Evolutionary conservation across 768 basidiomycete species (phyloP).

Genomic region (Termitomyces sp.): DNA sequence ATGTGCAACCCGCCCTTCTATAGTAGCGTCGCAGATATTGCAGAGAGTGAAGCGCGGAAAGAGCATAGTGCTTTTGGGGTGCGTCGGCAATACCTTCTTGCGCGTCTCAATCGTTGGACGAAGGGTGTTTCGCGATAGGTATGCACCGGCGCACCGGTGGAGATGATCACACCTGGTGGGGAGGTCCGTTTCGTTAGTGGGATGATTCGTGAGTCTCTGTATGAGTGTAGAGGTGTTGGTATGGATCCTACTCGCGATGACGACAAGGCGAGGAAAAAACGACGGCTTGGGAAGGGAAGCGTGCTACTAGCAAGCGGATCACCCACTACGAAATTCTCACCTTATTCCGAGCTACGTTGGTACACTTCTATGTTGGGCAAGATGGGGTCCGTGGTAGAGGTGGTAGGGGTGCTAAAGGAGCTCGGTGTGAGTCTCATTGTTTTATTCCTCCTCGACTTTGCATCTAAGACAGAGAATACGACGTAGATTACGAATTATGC

Average conservation of each 20-base stretch:
- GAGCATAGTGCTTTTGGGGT: constrained; percentile 67
- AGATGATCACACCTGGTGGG: constrained; percentile 89
- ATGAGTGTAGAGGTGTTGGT: background rate
- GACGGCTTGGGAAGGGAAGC: background rate
- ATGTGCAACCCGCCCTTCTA: constrained; percentile 99
- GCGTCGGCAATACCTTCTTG: constrained; percentile 15
- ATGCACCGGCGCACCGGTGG: constrained; percentile 81
- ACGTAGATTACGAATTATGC: constrained; percentile 82
- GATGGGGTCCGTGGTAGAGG: constrained; percentile 59
- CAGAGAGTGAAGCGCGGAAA: constrained; percentile 55
- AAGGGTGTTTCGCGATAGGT: constrained; percentile 36
- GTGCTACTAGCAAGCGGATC: no score
- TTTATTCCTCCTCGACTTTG: background rate
- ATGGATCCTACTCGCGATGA: background rate
- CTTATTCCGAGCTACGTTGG: constrained; percentile 49
- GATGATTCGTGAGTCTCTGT: constrained; percentile 75
- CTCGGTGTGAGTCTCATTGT: constrained; percentile 24
- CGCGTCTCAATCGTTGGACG: background rate
- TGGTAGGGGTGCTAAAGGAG: constrained; percentile 52
- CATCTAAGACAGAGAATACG: background rate
- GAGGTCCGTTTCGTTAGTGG: constrained; percentile 71
- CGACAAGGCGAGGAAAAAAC: background rate
- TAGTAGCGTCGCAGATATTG: constrained; percentile 63
- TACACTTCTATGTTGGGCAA: constrained; percentile 93
- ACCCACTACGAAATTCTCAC: no score